Evolutionary conservation across 495 filamentous ascomycete genomes (phyloP).

Genomic region (Penicillium egyptiacum): DNA sequence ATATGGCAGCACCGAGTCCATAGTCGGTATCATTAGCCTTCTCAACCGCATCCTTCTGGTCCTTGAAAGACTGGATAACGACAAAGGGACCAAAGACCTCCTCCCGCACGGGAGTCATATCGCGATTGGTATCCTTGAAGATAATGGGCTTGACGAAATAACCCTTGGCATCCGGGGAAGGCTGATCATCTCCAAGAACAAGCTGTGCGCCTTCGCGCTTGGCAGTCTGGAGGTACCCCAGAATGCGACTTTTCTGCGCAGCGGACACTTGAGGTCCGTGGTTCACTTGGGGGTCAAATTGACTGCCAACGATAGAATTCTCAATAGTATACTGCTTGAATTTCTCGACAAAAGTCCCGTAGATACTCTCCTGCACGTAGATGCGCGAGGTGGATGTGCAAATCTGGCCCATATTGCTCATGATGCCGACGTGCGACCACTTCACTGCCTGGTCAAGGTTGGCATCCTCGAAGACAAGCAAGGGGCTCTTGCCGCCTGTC

Average conservation of each 20-base stretch:
- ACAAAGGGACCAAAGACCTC: slow-evolving; percentile 70
- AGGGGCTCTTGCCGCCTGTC: slow-evolving; percentile 84
- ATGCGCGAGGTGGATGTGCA: slow-evolving; percentile 86
- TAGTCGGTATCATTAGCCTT: slow-evolving; percentile 71
- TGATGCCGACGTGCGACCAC: slow-evolving; percentile 74
- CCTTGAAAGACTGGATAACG: slow-evolving; percentile 52
- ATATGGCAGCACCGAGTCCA: slow-evolving; percentile 67
- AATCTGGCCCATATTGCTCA: slow-evolving; percentile 80
- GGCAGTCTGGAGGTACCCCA: slow-evolving; percentile 49
- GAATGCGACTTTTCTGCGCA: slow-evolving; percentile 75
- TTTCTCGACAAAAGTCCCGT: slow-evolving; percentile 67
- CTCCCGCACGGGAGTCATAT: slow-evolving; percentile 54
- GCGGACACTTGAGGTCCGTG: slow-evolving; percentile 89
- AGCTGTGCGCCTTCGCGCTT: slow-evolving; percentile 56
- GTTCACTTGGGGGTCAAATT: slow-evolving; percentile 69
- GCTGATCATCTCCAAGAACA: slow-evolving; percentile 1
- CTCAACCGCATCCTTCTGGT: slow-evolving; percentile 58
- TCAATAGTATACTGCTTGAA: slow-evolving; percentile 66
- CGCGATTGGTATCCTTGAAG: slow-evolving; percentile 58
- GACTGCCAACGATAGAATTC: slow-evolving; percentile 68
- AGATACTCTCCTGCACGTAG: slow-evolving; percentile 75
- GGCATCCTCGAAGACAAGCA: slow-evolving; percentile 82
- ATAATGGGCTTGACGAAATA: slow-evolving; percentile 61
- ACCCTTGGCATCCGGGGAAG: slow-evolving; percentile 30
- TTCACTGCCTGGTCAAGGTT: slow-evolving; percentile 83